Percentiles rank a stretch among this genome's conserved stretches.
These are phyloP conservation scores for Tricholoma furcatifolium DNA, from an alignment of 768 basidiomycete species.

Conservation along the genomic window DNA sequence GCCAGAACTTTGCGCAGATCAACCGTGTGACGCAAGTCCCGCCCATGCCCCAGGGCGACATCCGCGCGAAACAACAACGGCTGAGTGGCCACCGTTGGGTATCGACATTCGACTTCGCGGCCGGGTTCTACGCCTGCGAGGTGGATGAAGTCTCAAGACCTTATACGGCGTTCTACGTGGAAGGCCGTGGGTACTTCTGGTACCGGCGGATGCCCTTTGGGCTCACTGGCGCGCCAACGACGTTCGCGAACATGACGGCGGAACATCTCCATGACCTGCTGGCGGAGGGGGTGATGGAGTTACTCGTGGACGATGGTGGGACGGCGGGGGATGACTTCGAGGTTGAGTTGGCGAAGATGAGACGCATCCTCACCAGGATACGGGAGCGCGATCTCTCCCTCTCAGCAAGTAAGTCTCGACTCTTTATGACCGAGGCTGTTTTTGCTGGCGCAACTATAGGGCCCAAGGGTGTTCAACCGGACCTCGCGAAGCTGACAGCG, in stretches of 20 bases:
- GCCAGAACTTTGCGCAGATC: slow-evolving; percentile 35
- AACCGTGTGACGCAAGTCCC: slow-evolving; percentile 28
- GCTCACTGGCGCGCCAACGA: slow-evolving; percentile 35
- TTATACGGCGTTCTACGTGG: slow-evolving; percentile 33
- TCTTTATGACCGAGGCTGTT: too few species aligned
- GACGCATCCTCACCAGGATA: too few species aligned
- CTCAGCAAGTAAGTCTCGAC: too few species aligned
- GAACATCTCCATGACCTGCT: slow-evolving; percentile 13
- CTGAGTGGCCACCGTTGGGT: slow-evolving; percentile 36
- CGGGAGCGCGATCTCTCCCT: too few species aligned
- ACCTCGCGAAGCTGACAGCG: too few species aligned
- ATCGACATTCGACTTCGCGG: slow-evolving; percentile 34
- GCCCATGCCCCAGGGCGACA: slow-evolving; percentile 35
- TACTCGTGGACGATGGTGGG: too few species aligned
- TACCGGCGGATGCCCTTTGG: slow-evolving; percentile 41
- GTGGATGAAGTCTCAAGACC: slow-evolving; percentile 19
- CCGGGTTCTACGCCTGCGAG: slow-evolving; percentile 31
- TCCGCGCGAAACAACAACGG: slow-evolving; percentile 34
- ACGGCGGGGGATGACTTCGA: too few species aligned
- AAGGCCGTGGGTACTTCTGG: slow-evolving; percentile 16
- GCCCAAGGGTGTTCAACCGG: too few species aligned
- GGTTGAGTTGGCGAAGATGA: too few species aligned
- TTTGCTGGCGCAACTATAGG: too few species aligned
- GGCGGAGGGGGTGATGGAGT: too few species aligned
- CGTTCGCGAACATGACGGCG: slow-evolving; percentile 30